Conservation (phyloP, 2,329 filamentous ascomycete genomes). For the Pseudocercospora macadamiae region DNA sequence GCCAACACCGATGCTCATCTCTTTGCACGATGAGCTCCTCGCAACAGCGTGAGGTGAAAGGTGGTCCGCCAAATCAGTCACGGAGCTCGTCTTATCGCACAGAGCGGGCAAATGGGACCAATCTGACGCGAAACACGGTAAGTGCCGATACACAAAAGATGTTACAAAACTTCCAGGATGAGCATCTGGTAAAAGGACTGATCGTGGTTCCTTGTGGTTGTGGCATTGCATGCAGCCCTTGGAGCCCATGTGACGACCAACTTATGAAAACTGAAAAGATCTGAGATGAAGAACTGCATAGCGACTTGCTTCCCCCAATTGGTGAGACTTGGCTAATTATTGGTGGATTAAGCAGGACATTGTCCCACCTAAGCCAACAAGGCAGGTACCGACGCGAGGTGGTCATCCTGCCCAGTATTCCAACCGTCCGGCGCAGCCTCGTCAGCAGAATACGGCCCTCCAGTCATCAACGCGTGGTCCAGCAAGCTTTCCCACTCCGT, state of each 20-base stretch:
- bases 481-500: too few relatives aligned
- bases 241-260: slow-evolving; percentile 27
- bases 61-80: too few relatives aligned
- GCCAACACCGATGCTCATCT: too few relatives aligned
- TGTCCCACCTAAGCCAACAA: neutral
- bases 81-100: too few relatives aligned
- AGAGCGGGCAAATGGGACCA: too few relatives aligned
- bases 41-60: too few relatives aligned
- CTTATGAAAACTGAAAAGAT: slow-evolving; percentile 70
- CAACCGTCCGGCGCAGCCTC: too few relatives aligned
- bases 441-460: too few relatives aligned
- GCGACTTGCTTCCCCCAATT: neutral
- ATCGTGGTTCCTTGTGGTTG: slow-evolving; percentile 54
- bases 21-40: too few relatives aligned
- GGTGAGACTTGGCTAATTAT: neutral
- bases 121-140: neutral
- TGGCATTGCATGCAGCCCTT: slow-evolving; percentile 33
- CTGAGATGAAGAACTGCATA: slow-evolving; percentile 52
- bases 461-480: too few relatives aligned
- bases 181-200: slow-evolving; percentile 66
- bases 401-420: too few relatives aligned
- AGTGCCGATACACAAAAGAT: neutral
- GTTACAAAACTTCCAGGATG: slow-evolving; percentile 50
- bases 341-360: neutral
- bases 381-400: too few relatives aligned